Base-by-base conservation (phyloP, 2,329 filamentous ascomycete species). In the Botrytis elliptica region DNA sequence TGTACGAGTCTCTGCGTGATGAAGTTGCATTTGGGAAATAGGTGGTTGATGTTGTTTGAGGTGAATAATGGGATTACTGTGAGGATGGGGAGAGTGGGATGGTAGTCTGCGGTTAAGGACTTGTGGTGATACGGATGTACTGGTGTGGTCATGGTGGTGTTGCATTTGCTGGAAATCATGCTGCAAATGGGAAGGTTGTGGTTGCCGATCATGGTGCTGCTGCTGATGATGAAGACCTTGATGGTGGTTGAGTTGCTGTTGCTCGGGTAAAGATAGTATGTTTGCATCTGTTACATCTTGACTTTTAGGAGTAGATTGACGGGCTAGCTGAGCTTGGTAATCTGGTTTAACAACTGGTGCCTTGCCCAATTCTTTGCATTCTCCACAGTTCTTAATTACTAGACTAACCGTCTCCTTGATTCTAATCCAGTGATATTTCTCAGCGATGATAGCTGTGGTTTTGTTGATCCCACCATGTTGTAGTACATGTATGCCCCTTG, bases 331-430 rank as follows among this genome's bases (percentile, higher is more conserved):
- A 46, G 49, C 38, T 73, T 69, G 64, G 36, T 44, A 38, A 72
- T 80, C 79, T 73, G 71, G 74, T 38, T 76, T 77, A 33, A 79
- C 78, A 55, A 76, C 72, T 52, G 87, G 84, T 46, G 87, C 85
- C 81, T 93, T 93, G 75, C 89, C 87, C 55, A 89, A 85, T 79
- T 97, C 94, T 83, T 95, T 97, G 85, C 95, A 98, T 81, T 97
- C 91, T 12, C 88, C 84, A 83, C 96, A 99, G 79, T 96, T 95
- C 79, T 93, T 92, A 83, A 98, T 97, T 78, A 97, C 95, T 81
- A 95, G 91, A 81, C 92, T 96, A 75, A 98, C 96, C 0, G 95
- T 98, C 83, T 98, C 95, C 82, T 98, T 99, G 85, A 98, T 98
- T 75, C 95, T 90, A 66, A 97, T 95, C 96, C 96, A 99, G 84